Base-by-base conservation (phyloP, 495 filamentous ascomycete species). In the Staphylotrichum tortipilum region DNA sequence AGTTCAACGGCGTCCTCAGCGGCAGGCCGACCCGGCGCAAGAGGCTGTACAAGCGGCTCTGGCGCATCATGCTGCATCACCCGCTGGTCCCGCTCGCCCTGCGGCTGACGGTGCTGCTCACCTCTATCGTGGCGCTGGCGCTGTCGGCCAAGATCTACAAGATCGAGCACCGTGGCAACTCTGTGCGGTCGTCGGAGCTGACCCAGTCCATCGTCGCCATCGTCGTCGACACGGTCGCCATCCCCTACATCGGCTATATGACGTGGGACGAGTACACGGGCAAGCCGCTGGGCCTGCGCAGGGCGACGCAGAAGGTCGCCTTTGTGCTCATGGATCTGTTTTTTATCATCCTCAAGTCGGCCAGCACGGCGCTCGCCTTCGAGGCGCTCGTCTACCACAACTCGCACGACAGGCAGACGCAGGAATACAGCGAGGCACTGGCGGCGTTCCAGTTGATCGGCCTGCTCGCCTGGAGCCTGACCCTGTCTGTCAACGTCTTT, bases 251-350 rank as follows among this genome's bases (percentile, higher is more conserved):
- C 29, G 60, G 87, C 43, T 97, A 95, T 65, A 91, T 98, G 65
- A 94, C 89, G 3, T 95, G 83, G 67, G 92, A 98, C 63, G 92
- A 98, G 67, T 97, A 95, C 66, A 90, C 87, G 4, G 83, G 88
- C 15, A 94, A 95, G 60, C 92, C 92, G 4, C 71, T 98, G 28
- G 92, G 92, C 5, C 71, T 98, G 48, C 84, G 92, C 23, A 81
- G 80, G 6, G 80, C 88, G 2, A 82, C 79, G 30, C 82, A 88
- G 18, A 97, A 97, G 61, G 83, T 94, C 56, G 78, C 85, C 18
- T 77, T 98, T 49, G 78, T 95, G 44, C 79, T 98, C 49, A 77
- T 95, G 51, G 92, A 98, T 68, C 75, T 97, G 3, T 78, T 95
- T 62, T 98, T 98, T 64, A 94, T 98, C 55, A 87, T 96, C 23